Percentiles rank a stretch among this genome's conserved stretches.
phyloP scores from a whole-genome alignment of 768 basidiomycete genomes.

The Mycena crocata region DNA sequence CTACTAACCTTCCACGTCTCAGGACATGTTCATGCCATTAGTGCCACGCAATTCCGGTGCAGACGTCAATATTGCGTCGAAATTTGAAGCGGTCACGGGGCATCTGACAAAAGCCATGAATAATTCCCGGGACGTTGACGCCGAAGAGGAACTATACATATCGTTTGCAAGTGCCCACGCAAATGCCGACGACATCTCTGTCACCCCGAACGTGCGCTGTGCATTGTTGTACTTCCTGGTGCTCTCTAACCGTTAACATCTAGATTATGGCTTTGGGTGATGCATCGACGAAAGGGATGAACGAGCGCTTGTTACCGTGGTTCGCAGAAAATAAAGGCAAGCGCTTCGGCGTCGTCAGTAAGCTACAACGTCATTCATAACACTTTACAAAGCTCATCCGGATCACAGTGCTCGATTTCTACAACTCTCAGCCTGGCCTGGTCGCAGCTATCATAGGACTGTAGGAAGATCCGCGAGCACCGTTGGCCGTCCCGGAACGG shows the following conservation, averaged over 20 bases:
- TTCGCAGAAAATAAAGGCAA: constrained; percentile 14
- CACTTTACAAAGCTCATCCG: neutral
- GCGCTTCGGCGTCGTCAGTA: constrained; percentile 26
- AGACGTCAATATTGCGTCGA: constrained; percentile 26
- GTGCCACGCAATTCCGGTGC: constrained; percentile 26
- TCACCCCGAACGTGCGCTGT: constrained; percentile 27
- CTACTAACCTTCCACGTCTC: neutral
- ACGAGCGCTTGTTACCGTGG: constrained; percentile 27
- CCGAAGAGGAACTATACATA: constrained; percentile 26
- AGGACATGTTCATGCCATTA: constrained; percentile 30
- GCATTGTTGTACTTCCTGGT: neutral
- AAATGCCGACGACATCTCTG: constrained; percentile 9
- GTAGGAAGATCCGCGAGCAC: neutral
- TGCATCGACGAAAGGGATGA: constrained; percentile 21
- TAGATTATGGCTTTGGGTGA: constrained; percentile 31
- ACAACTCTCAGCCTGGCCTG: constrained; percentile 25
- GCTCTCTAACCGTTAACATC: neutral
- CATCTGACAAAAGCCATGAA: constrained; percentile 25
- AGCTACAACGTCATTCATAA: neutral
- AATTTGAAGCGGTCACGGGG: constrained; percentile 18
- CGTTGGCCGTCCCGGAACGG: neutral
- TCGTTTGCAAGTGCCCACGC: constrained; percentile 26
- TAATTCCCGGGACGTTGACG: neutral
- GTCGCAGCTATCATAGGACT: constrained; percentile 30
- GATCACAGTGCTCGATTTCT: constrained; percentile 30